Evolutionary conservation across 2,329 filamentous ascomycete species (phyloP).

Genomic region (Ascosphaera aggregata): DNA sequence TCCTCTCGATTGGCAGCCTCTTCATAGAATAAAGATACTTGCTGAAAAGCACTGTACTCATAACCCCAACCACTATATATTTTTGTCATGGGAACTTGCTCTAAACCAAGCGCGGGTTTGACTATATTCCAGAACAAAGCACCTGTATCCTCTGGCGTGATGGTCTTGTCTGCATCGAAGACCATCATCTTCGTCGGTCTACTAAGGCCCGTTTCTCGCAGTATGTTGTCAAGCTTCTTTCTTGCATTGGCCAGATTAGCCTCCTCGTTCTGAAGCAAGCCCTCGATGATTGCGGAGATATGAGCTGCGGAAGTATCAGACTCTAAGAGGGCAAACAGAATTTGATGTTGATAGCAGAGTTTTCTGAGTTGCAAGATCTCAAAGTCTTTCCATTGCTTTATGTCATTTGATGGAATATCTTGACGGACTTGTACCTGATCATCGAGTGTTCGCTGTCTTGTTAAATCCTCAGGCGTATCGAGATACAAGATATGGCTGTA

Average conservation of each 20-base stretch:
- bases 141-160: constrained; percentile 28
- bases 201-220: constrained; percentile 7
- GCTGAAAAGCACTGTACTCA: constrained; percentile 30
- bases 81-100: constrained; percentile 14
- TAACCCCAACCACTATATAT: constrained; percentile 29
- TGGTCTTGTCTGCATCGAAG: constrained; percentile 34
- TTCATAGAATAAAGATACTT: constrained; percentile 30
- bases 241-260: constrained; percentile 16
- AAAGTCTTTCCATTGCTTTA: constrained; percentile 24
- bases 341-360: constrained; percentile 22
- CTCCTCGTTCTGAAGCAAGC: constrained; percentile 19
- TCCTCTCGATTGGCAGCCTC: constrained; percentile 14
- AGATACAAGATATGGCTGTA: constrained; percentile 39
- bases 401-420: constrained; percentile 12
- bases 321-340: constrained; percentile 22
- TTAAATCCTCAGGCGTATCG: constrained; percentile 14
- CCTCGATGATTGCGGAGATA: constrained; percentile 11
- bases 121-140: constrained; percentile 31
- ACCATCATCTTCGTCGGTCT: constrained; percentile 25
- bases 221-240: constrained; percentile 12
- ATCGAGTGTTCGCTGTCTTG: constrained; percentile 16
- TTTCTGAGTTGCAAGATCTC: constrained; percentile 23
- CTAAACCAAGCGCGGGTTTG: too few relatives aligned
- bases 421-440: constrained; percentile 19
- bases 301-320: constrained; percentile 2